These are phyloP conservation scores for Neophaeococcomyces aloes DNA, from an alignment of 2,329 filamentous ascomycete genomes.

Conservation along the genomic window DNA sequence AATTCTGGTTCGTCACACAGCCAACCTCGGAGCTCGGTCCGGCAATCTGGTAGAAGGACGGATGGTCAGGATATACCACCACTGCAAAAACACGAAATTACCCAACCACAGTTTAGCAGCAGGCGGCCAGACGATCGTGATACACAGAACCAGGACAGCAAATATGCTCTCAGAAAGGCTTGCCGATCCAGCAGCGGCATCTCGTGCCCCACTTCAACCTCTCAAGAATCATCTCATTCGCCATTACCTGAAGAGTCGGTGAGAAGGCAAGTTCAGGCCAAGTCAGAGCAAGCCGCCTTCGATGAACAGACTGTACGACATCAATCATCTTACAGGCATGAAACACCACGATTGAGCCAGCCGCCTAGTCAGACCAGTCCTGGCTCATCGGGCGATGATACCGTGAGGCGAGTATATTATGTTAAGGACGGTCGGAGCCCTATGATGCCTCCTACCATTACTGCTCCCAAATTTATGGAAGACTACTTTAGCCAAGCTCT, in stretches of 20 bases:
- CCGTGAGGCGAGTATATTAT: constrained; percentile 6
- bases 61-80: not conserved
- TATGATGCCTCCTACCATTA: constrained; percentile 10
- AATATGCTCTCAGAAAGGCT: not conserved
- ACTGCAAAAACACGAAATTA: not conserved
- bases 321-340: constrained; percentile 6
- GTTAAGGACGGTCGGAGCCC: constrained; percentile 3
- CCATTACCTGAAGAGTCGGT: constrained; percentile 20
- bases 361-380: not conserved
- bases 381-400: constrained; percentile 2
- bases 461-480: constrained; percentile 16
- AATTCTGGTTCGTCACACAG: not conserved
- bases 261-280: constrained; percentile 5
- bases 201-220: not conserved
- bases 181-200: constrained; percentile 7
- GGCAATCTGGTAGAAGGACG: not conserved
- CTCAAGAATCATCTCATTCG: constrained; percentile 16
- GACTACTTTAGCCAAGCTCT: constrained; percentile 19
- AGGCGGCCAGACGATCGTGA: not conserved
- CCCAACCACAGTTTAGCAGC: not conserved
- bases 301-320: constrained; percentile 3
- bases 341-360: constrained; percentile 3
- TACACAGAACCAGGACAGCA: not conserved
- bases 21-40: not conserved
- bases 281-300: constrained; percentile 9